Evolutionary conservation across 176 grass and related monocot species (phyloP).

Genomic region (Triticum timopheevii): DNA sequence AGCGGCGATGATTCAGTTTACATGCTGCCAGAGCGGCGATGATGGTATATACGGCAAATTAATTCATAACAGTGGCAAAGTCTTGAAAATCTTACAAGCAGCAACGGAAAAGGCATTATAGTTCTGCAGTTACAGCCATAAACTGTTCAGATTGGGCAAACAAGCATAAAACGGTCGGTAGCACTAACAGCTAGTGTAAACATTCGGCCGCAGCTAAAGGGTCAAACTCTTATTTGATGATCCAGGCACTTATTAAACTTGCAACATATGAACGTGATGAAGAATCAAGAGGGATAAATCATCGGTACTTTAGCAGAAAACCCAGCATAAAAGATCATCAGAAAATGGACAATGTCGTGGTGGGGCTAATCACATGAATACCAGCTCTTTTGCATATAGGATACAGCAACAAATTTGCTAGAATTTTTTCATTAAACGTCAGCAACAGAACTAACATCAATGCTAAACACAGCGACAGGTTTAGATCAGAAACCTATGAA

Average conservation of each 20-base stretch:
- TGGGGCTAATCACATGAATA: background rate
- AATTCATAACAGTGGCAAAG: background rate
- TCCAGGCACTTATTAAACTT: background rate
- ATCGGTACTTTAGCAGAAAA: too few species aligned
- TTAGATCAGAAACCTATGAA: conserved; percentile 21
- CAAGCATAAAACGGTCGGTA: too few species aligned
- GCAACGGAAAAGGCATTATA: background rate
- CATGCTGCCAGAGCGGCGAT: background rate
- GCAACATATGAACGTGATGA: background rate
- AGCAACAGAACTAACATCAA: background rate
- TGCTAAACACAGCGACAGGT: background rate
- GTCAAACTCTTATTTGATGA: background rate
- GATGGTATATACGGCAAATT: background rate
- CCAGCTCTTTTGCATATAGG: background rate
- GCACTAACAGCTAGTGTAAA: background rate
- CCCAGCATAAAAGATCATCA: too few species aligned
- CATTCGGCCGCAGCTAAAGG: background rate
- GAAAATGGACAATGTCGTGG: background rate
- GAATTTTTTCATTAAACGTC: background rate
- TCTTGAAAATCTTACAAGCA: background rate
- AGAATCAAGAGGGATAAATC: background rate
- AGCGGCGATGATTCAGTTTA: background rate
- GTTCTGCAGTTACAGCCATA: background rate
- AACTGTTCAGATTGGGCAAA: background rate
- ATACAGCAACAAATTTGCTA: background rate